A percentile compares a stretch with the other conserved stretches of the same genome.
Conservation (phyloP, 768 basidiomycete species). For the Podaxis sp. region DNA sequence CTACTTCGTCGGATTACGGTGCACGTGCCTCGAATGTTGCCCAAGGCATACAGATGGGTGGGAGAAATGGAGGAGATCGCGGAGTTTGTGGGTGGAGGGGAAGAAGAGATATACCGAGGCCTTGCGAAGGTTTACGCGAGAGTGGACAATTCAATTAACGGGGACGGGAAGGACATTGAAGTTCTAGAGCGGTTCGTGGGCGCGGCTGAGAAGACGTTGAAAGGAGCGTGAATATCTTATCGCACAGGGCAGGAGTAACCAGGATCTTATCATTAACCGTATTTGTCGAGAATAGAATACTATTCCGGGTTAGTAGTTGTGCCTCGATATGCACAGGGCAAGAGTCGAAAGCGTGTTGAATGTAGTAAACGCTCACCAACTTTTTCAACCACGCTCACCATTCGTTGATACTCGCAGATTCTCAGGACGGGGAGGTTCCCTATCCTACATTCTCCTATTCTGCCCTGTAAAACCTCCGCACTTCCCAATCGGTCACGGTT, state of each 20-base stretch:
- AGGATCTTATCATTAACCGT: constrained; percentile 14
- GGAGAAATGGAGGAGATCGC: constrained; percentile 68
- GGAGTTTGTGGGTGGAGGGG: constrained; percentile 47
- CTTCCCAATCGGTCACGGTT: neutral
- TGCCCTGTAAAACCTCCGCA: neutral
- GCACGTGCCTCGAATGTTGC: constrained; percentile 48
- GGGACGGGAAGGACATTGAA: constrained; percentile 35
- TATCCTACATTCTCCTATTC: neutral
- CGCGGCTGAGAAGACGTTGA: constrained; percentile 29
- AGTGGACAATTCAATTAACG: constrained; percentile 39
- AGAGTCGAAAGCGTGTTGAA: constrained; percentile 7
- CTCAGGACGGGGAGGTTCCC: neutral
- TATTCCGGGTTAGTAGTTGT: constrained; percentile 12
- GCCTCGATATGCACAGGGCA: constrained; percentile 10
- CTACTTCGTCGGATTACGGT: constrained; percentile 39
- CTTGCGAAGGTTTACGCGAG: constrained; percentile 45
- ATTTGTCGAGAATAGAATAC: constrained; percentile 5
- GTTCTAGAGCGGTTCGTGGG: constrained; percentile 44
- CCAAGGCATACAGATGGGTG: constrained; percentile 64
- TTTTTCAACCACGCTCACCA: constrained; percentile 1
- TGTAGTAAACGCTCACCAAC: neutral
- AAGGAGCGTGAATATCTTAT: constrained; percentile 25
- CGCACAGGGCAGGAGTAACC: neutral
- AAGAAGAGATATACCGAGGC: constrained; percentile 47
- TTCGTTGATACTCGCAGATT: neutral